Evolutionary conservation across 768 basidiomycete species (phyloP).

Genomic region (Leccinum obscurum): DNA sequence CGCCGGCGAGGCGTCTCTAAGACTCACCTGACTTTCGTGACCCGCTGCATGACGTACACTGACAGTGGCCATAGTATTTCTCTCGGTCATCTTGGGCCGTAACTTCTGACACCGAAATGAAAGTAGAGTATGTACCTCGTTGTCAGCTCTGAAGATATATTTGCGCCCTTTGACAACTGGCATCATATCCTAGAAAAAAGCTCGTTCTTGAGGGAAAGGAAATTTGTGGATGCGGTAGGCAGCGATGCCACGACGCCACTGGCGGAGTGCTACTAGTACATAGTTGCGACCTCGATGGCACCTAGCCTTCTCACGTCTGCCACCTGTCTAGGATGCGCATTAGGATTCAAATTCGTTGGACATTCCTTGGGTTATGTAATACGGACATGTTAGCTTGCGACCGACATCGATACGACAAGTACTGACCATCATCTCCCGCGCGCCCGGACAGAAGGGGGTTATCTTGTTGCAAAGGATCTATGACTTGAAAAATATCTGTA

Average conservation of each 20-base stretch:
- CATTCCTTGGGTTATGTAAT: neutral
- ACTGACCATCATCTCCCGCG: neutral
- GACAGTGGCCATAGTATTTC: neutral
- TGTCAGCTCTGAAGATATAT: neutral
- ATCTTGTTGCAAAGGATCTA: neutral
- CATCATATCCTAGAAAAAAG: neutral
- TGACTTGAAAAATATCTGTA: neutral
- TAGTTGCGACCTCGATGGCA: neutral
- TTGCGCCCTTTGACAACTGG: slow-evolving; percentile 4
- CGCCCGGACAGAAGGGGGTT: neutral
- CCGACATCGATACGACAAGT: neutral
- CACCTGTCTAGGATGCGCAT: neutral
- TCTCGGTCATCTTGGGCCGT: slow-evolving; percentile 3
- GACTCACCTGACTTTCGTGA: neutral
- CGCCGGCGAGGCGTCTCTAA: too few relatives aligned
- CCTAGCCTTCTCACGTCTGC: neutral
- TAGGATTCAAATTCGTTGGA: neutral
- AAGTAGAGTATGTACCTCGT: neutral
- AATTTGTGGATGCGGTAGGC: neutral
- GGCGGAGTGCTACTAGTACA: neutral
- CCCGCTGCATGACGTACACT: neutral
- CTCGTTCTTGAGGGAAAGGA: neutral
- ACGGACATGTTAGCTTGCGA: neutral
- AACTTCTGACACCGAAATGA: neutral
- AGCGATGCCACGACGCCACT: neutral